Base-by-base conservation (phyloP, 2,329 filamentous ascomycete species). In the Colletotrichum orchidophilum region DNA sequence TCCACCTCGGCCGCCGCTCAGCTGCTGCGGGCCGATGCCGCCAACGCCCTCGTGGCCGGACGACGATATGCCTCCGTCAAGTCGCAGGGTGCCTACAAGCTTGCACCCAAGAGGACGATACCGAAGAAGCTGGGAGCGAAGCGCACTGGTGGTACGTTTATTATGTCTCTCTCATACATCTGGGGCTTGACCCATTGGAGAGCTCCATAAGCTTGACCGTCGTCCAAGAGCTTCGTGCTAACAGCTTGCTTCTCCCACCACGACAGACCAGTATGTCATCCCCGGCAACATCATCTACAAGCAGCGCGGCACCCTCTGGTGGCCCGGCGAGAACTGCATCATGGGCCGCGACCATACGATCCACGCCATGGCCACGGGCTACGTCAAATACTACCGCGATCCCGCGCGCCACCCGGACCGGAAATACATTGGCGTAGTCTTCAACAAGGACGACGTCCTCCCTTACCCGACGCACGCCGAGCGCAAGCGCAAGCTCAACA, bases 201-300 rank as follows among this genome's bases (percentile, higher is more conserved):
- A 46, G 21, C 39, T 26, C 59, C 18, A 46, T 46, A n/a, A 3
- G 31, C 12, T 5, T 49, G 8, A 27, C 8, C n/a, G 4, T 31
- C 42, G 13, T 26, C 15, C 15, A 6, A 21, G 15, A 63, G 49
- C 49, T 42, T n/a, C 11, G 12, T 55, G 66, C 71, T 72, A 65
- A 75, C 42, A 54, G 52, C 54, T 42, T 57, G 24, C 15, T 46
- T 21, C 21, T 27, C 39, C 42, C n/a, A 57, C 21, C 26, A 42
- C 3, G 15, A 70, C 78, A 95, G 93, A 96, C 80, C 93, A 98
- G 85, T 97, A 92, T 81, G 96, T 99, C 42, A 93, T 97, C 70
- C 93, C 95, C 5, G 96, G 96, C 65, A 98, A 97, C 86, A 99
- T 99, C 83, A 93, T 99, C 83, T 99, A 96, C 89, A 95, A 94